Conservation (phyloP, 345 rosid species). For the Garcia nutans region DNA sequence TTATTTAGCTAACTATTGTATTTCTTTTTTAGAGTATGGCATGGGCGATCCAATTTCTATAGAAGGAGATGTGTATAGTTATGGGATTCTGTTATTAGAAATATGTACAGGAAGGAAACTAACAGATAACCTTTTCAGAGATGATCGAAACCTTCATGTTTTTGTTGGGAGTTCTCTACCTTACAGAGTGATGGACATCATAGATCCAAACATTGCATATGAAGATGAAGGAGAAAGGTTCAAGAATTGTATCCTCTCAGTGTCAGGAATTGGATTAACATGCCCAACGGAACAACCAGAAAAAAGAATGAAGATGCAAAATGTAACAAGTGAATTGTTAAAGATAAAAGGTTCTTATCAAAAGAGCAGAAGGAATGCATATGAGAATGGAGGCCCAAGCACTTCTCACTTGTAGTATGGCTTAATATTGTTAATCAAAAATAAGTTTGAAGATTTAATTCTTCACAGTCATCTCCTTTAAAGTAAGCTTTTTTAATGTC, state of each 20-base stretch:
- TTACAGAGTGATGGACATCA: background rate
- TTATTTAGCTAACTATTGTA: no score
- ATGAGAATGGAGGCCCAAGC: background rate
- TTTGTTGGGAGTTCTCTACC: background rate
- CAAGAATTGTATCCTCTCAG: background rate
- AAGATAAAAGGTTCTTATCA: background rate
- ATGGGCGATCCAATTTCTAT: slow-evolving; percentile 15
- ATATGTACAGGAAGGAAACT: slow-evolving; percentile 22
- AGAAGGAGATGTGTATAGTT: slow-evolving; percentile 27
- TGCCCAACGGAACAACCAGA: background rate
- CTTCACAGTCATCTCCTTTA: no score
- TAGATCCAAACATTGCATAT: background rate
- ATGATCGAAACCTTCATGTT: background rate
- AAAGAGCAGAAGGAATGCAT: background rate
- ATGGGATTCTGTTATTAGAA: slow-evolving; percentile 27
- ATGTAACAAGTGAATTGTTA: background rate
- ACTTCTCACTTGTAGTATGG: background rate
- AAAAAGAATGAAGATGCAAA: background rate
- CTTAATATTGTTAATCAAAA: no score
- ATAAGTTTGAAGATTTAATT: no score
- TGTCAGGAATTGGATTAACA: background rate
- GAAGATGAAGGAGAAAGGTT: background rate
- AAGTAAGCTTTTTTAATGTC: no score
- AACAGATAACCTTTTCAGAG: background rate
- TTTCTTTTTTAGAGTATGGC: slow-evolving; percentile 22